Evolutionary conservation across 192 early-diverging fungal genomes (phyloP).

Genomic region (Mortierella antarctica): DNA sequence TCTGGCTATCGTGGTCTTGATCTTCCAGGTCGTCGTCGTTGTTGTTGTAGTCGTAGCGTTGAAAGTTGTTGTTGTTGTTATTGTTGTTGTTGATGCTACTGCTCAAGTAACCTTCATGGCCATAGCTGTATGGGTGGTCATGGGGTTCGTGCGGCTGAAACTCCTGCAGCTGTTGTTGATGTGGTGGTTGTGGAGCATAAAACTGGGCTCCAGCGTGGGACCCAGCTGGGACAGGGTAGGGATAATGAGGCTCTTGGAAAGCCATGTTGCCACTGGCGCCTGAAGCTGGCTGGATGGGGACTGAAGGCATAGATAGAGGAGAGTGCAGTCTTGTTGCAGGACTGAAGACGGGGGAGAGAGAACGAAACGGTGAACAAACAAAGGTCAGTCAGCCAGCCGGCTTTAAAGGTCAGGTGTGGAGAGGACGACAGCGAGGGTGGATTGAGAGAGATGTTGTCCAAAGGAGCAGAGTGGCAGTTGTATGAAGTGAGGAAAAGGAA

Average conservation of each 20-base stretch:
- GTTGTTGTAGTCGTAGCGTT: background rate
- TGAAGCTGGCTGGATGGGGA: too few relatives aligned
- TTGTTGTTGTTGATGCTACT: constrained; percentile 3
- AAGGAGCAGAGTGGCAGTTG: too few relatives aligned
- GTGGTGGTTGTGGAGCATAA: constrained; percentile 10
- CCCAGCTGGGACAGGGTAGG: background rate
- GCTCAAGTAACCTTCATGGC: background rate
- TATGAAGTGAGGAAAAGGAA: too few relatives aligned
- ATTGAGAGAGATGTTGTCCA: too few relatives aligned
- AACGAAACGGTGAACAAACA: background rate
- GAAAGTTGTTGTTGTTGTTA: background rate
- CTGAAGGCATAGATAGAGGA: too few relatives aligned
- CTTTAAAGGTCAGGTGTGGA: background rate
- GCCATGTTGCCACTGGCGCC: background rate
- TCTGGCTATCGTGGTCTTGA: background rate
- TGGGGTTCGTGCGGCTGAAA: background rate
- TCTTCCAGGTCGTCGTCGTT: background rate
- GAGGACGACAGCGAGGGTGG: background rate
- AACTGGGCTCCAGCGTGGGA: background rate
- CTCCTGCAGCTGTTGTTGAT: constrained; percentile 14
- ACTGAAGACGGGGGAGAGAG: background rate
- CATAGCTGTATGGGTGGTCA: constrained; percentile 19
- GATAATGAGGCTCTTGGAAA: background rate
- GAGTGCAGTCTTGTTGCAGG: too few relatives aligned
- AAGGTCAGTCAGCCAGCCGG: too few relatives aligned